Evolutionary conservation across 2,329 filamentous ascomycete genomes (phyloP).

Genomic region (Cladosporium sp.): DNA sequence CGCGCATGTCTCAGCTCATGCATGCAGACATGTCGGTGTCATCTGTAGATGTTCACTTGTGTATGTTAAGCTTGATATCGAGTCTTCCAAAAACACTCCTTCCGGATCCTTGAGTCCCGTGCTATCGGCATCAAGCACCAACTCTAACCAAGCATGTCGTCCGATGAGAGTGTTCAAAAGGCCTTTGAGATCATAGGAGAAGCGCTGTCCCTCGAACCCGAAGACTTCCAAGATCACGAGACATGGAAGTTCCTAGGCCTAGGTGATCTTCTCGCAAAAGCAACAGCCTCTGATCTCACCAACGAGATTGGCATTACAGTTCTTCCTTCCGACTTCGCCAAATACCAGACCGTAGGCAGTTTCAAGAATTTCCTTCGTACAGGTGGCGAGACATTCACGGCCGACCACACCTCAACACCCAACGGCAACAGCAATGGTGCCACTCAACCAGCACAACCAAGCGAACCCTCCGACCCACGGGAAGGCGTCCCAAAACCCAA

Average conservation of each 20-base stretch:
- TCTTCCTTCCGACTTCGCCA: constrained; percentile 29
- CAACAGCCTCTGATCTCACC: constrained; percentile 34
- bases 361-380: constrained; percentile 30
- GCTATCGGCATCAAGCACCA: background rate
- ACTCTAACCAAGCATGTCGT: constrained; percentile 22
- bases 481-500: constrained; percentile 36
- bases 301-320: constrained; percentile 29
- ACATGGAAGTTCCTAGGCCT: constrained; percentile 38
- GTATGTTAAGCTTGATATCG: background rate
- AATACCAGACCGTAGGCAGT: constrained; percentile 31
- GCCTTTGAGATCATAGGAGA: constrained; percentile 35
- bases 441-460: background rate
- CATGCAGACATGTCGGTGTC: constrained; percentile 14
- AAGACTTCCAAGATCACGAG: constrained; percentile 35
- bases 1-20: constrained; percentile 4
- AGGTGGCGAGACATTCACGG: background rate
- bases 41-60: background rate
- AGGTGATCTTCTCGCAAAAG: constrained; percentile 32
- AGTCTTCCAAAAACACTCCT: background rate
- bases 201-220: constrained; percentile 33
- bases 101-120: background rate
- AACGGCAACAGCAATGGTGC: constrained; percentile 7
- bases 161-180: constrained; percentile 26
- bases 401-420: background rate
- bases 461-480: constrained; percentile 34